Conservation (phyloP, 345 rosid species). For the Lepidium africanum region DNA sequence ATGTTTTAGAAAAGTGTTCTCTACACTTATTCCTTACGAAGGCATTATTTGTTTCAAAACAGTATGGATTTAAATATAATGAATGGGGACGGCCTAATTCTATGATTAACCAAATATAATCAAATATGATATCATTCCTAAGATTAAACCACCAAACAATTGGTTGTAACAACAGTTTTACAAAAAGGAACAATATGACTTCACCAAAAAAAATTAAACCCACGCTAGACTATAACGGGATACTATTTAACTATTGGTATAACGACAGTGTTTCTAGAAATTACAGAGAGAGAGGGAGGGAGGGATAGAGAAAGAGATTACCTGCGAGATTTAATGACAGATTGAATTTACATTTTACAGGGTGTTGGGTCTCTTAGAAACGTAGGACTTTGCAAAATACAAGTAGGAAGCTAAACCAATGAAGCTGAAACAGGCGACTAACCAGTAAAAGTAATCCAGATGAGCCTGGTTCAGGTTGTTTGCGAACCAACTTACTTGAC, state of each 20-base stretch:
- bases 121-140: no score
- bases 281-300: neutral
- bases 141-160: no score
- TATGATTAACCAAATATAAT: no score
- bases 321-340: neutral
- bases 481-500: conserved; percentile 45
- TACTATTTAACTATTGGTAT: neutral
- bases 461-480: conserved; percentile 50
- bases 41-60: no score
- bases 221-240: no score
- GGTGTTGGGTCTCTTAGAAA: conserved; percentile 27
- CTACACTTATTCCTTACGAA: no score
- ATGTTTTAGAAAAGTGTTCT: no score
- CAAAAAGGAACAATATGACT: no score
- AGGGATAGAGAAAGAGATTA: neutral
- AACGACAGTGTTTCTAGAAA: neutral
- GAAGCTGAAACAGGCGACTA: conserved; percentile 42
- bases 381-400: conserved; percentile 37
- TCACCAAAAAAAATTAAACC: no score
- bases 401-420: conserved; percentile 32
- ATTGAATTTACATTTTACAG: neutral
- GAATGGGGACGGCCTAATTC: no score
- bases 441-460: conserved; percentile 55
- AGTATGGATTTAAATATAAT: no score
- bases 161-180: no score